Evolutionary conservation across 164 flowering plant species (phyloP).

Genomic region (Pachysandra terminalis): DNA sequence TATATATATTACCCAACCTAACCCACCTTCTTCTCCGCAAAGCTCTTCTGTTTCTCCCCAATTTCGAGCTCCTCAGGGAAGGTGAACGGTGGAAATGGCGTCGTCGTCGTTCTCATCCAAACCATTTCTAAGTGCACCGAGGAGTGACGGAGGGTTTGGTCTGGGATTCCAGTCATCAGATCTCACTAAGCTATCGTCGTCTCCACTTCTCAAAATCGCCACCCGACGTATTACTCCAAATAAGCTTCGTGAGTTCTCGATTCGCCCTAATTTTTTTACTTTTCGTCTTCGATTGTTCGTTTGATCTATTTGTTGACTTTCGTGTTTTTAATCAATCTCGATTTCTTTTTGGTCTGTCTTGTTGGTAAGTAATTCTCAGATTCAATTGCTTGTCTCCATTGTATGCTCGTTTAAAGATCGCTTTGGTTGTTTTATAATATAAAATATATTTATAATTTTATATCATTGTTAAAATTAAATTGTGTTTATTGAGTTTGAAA

Average conservation of each 20-base stretch:
- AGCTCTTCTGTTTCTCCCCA: neutral
- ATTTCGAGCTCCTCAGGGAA: neutral
- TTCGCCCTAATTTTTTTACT: neutral
- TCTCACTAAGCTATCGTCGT: constrained; percentile 27
- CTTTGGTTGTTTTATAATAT: no score
- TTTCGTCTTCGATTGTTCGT: neutral
- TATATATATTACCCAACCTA: no score
- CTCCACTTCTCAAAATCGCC: constrained; percentile 36
- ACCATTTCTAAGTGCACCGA: constrained; percentile 32
- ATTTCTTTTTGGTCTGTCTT: no score
- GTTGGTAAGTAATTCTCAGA: no score
- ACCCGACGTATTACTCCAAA: constrained; percentile 25
- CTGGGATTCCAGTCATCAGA: constrained; percentile 33
- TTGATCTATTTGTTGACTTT: neutral
- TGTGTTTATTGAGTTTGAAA: no score
- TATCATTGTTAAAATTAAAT: no score
- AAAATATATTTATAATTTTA: no score
- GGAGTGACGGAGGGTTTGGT: constrained; percentile 26
- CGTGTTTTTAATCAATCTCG: no score
- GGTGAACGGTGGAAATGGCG: constrained; percentile 41
- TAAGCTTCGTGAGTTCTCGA: constrained; percentile 41
- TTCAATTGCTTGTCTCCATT: no score
- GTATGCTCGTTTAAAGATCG: no score
- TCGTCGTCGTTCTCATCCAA: constrained; percentile 51
- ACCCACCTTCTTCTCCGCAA: no score